Base-by-base conservation (phyloP, 495 filamentous ascomycete species). In the Penicillium parvum region DNA sequence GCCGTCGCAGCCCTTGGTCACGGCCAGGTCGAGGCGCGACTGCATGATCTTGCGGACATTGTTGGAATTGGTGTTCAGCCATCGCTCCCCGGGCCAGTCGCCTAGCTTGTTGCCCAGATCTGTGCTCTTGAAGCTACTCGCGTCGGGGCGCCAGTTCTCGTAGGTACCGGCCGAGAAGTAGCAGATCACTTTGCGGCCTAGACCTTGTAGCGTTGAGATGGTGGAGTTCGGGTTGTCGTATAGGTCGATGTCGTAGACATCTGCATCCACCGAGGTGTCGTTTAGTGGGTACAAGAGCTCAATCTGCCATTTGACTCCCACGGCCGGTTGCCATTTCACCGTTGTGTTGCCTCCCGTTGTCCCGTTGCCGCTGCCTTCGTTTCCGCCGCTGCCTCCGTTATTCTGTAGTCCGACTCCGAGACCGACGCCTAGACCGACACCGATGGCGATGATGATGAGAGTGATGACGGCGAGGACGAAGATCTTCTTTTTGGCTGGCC, bases 101-200 rank as follows among this genome's bases (percentile, higher is more conserved):
- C 73, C 66, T 4, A 88, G 55, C 8, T 50, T 48, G 2, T 66
- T 60, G 10, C 79, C 83, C 14, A 77, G 49, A 35, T 85, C 83
- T 1, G 57, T 49, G 0, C 50, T 16, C 1, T 55, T 45, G 63
- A 87, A 88, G 1, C 73, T 27, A 33, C 25, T 36, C 3, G 73
- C 60, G 52, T 88, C 84, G 4, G 67, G 57, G 4, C 83, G 74
- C 60, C 69, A 77, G 43, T 74, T 54, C 61, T 84, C 80, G 43
- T 74, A 84, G 11, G 72, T 77, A 5, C 84, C 84, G 1, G 82
- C 84, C 8, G 74, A 79, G 65, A 86, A 87, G 57, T 87, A 88
- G 68, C 84, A 88, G 43, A 87, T 83, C 18, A 85, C 77, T 32
- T 73, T 80, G 40, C 76, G 68, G 9, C 65, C 66, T 20, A 60